Conservation (phyloP, 2,329 filamentous ascomycete genomes). For the Aureobasidium musti region DNA sequence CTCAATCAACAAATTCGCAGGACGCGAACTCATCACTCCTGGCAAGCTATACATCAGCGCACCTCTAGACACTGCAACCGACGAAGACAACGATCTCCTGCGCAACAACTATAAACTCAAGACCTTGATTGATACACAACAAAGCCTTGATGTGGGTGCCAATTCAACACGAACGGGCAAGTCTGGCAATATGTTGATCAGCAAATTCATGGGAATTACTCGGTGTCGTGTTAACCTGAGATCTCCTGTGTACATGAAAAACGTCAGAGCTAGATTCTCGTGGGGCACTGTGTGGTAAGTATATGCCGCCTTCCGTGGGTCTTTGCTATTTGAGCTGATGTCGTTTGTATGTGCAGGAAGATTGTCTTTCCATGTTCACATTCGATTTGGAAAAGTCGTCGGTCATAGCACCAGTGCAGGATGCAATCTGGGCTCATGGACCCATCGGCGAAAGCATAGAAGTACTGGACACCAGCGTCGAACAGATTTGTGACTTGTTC, state of each 20-base stretch:
- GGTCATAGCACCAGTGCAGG: not conserved
- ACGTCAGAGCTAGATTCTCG: not conserved
- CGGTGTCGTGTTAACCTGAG: not conserved
- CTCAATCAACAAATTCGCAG: not conserved
- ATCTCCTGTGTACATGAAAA: not conserved
- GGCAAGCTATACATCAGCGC: not conserved
- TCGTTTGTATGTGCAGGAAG: not conserved
- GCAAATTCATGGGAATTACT: not conserved
- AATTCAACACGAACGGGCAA: not conserved
- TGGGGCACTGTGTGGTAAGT: not conserved
- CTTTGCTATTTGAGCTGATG: not conserved
- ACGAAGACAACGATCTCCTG: not conserved
- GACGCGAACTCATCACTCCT: not conserved
- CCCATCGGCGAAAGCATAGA: not conserved
- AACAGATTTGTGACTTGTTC: not conserved
- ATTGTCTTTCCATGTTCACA: not conserved
- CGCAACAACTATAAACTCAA: not conserved
- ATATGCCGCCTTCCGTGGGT: not conserved
- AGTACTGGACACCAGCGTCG: not conserved
- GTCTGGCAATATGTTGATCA: not conserved
- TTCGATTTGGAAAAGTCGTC: not conserved
- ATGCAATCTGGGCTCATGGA: not conserved
- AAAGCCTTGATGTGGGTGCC: not conserved
- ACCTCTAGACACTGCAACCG: not conserved
- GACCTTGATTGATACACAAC: not conserved